Evolutionary conservation across 768 basidiomycete species (phyloP).

Genomic region (Rubroboletus pulcherrimus): DNA sequence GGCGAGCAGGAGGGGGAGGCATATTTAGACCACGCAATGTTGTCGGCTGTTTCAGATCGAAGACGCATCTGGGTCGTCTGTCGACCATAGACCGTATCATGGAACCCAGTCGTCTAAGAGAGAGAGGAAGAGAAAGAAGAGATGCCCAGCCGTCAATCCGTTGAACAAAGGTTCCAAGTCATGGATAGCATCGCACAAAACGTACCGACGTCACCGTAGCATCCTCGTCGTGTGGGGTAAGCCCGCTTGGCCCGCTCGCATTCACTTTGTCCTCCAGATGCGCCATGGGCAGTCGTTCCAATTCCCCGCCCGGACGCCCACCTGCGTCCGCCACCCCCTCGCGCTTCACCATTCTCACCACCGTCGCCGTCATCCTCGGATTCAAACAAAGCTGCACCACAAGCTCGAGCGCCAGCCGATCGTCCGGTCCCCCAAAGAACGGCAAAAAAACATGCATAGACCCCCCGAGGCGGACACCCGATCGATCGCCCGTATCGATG

Average conservation of each 20-base stretch:
- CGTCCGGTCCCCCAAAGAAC: conserved; percentile 95
- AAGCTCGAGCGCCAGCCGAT: conserved; percentile 80
- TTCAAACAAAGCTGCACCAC: conserved; percentile 80
- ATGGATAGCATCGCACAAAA: background rate
- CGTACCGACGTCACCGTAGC: conserved; percentile 6
- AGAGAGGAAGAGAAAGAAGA: background rate
- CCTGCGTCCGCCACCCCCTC: conserved; percentile 30
- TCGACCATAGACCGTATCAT: conserved; percentile 70
- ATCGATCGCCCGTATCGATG: conserved; percentile 57
- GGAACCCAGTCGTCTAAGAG: conserved; percentile 37
- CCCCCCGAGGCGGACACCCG: conserved; percentile 23
- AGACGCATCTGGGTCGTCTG: conserved; percentile 60
- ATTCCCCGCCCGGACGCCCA: background rate
- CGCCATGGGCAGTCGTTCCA: conserved; percentile 25
- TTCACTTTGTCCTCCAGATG: conserved; percentile 17
- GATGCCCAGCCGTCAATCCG: background rate
- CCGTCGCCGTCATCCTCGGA: conserved; percentile 64
- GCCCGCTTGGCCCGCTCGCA: background rate
- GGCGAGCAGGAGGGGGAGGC: conserved; percentile 22
- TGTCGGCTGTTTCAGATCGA: conserved; percentile 83
- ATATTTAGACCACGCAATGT: conserved; percentile 68
- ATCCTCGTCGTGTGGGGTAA: background rate
- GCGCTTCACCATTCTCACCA: conserved; percentile 59
- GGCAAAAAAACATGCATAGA: conserved; percentile 75
- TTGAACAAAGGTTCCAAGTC: background rate